Conservation (phyloP, 768 basidiomycete species). For the Rhodotorula babjevae region DNA sequence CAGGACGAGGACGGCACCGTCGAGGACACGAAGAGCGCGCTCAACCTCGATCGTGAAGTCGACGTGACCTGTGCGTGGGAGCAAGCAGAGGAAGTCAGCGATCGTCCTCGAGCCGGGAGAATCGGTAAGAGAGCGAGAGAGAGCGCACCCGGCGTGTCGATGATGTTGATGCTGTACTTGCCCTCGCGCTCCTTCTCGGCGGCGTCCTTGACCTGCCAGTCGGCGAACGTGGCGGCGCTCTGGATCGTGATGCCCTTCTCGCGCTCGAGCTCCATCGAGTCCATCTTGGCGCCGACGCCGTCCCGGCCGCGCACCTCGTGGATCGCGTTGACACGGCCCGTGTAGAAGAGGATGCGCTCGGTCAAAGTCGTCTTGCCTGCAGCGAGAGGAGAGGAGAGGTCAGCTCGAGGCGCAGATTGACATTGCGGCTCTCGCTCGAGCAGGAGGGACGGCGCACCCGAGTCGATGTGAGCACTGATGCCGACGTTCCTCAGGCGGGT, state of each 20-base stretch:
- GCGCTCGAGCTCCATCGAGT: slow-evolving; percentile 96
- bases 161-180: slow-evolving; percentile 86
- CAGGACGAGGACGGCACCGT: slow-evolving; percentile 91
- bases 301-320: slow-evolving; percentile 97
- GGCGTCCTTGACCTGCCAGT: slow-evolving; percentile 61
- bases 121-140: too few species aligned
- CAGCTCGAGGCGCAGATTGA: not conserved
- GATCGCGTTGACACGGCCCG: slow-evolving; percentile 88
- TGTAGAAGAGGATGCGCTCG: slow-evolving; percentile 92
- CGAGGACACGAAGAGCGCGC: slow-evolving; percentile 87
- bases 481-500: slow-evolving; percentile 87
- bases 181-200: slow-evolving; percentile 58
- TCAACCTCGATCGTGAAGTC: slow-evolving; percentile 99
- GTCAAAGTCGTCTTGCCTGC: slow-evolving; percentile 97
- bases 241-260: slow-evolving; percentile 99
- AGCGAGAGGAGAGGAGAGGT: too few species aligned
- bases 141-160: slow-evolving; percentile 83
- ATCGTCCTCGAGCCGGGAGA: not conserved
- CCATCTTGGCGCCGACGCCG: slow-evolving; percentile 98
- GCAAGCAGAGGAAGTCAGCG: not conserved
- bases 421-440: not conserved
- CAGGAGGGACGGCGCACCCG: slow-evolving; percentile 1
- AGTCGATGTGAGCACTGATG: slow-evolving; percentile 80
- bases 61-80: slow-evolving; percentile 70
- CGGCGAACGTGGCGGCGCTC: slow-evolving; percentile 95